Percentiles rank a stretch among this genome's conserved stretches.
Evolutionary conservation across 805 yeast species (phyloP).

Genomic region (Kodamaea hsintzibuensis): DNA sequence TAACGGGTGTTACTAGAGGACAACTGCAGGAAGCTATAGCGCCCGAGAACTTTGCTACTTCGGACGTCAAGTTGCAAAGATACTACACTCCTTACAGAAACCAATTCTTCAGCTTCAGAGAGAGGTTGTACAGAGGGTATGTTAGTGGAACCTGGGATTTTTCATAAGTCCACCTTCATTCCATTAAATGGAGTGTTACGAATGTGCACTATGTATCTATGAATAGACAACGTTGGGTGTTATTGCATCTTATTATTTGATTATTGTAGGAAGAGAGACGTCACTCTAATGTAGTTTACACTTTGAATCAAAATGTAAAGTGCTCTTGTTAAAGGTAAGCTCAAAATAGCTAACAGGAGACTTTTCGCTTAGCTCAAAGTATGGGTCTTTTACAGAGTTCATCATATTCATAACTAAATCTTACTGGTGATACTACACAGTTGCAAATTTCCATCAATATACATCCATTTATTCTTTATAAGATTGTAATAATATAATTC

Average conservation of each 20-base stretch:
- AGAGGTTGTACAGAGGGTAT: conserved; percentile 48
- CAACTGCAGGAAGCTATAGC: conserved; percentile 68
- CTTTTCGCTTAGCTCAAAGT: too few relatives aligned
- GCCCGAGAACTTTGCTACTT: conserved; percentile 76
- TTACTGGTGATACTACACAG: too few relatives aligned
- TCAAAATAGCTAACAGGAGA: too few relatives aligned
- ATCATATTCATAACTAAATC: too few relatives aligned
- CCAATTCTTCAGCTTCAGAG: conserved; percentile 47
- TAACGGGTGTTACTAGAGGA: conserved; percentile 74
- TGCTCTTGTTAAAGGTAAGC: too few relatives aligned
- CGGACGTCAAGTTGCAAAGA: conserved; percentile 39
- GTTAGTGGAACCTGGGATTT: conserved; percentile 48
- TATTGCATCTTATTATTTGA: background rate
- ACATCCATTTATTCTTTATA: background rate
- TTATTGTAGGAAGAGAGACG: background rate
- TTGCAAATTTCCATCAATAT: too few relatives aligned
- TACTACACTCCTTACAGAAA: conserved; percentile 50
- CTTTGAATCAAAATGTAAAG: too few relatives aligned
- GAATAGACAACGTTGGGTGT: background rate
- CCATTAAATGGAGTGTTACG: background rate
- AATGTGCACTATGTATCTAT: background rate
- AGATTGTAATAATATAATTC: background rate
- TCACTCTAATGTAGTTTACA: too few relatives aligned
- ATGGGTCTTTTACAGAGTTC: too few relatives aligned
- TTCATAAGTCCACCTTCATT: conserved; percentile 14